Base-by-base conservation (phyloP, 2,329 filamentous ascomycete species). In the Metarhizium brunneum region DNA sequence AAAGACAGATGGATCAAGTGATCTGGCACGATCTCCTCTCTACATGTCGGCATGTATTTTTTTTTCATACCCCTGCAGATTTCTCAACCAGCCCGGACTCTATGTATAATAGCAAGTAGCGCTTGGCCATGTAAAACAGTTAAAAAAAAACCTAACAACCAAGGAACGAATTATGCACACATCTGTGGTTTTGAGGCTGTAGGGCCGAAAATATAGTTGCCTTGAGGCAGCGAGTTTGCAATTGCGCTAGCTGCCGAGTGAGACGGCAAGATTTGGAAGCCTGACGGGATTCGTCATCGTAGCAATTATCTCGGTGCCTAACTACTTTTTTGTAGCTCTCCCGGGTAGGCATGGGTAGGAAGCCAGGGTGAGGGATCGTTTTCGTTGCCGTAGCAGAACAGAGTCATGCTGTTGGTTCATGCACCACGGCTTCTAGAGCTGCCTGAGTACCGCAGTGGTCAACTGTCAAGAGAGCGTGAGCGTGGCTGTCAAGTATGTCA, bases 21-120 rank as follows among this genome's bases (percentile, higher is more conserved):
- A 63, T 63, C 62, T 64, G 61, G 58, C 60, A 66, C 13, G 6
- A 66, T 70, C 68, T 70, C 67, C 68, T 60, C 68, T 70, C 65
- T 64, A 64, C 58, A 48, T 53, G 18, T 50, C 53, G 57, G 52
- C 62, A 61, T 63, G 59, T 25, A 25, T 25, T 25, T 11, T 65
- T 62, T 66, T 64, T 16, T 54, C 64, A 64, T 62, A 61, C 62
- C 57, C 38, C 62, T 61, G 61, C 60, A 61, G 64, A 62, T 60
- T 64, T 62, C 25, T 60, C 58, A 61, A 64, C 59, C 59, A 61
- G 48, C 57, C 57, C 65, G 61, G 62, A 62, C 61, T 25, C 64
- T 60, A 60, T 70, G 68, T 70, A 71, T 64, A 63, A 56, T 71
- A 71, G 62, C 61, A 66, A 52, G 54, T 50, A 49, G 45, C 35